Conservation (phyloP, 371 early-diverging fungal genomes). For the Mucor indicus region DNA sequence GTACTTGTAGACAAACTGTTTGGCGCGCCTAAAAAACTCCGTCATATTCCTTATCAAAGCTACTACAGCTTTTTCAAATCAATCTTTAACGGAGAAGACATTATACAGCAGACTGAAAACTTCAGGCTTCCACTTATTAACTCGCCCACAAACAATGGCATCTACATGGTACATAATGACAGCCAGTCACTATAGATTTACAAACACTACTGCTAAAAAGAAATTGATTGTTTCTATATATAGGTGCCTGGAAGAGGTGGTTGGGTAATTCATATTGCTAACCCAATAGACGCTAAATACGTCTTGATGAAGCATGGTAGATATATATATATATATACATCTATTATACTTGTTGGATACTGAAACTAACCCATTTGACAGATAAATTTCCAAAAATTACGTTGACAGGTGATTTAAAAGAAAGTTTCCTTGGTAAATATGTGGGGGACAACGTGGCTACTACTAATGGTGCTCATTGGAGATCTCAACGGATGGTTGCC, state of each 20-base stretch:
- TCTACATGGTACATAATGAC: constrained; percentile 11
- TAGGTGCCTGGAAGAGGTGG: constrained; percentile 2
- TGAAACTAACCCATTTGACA: background rate
- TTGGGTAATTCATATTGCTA: constrained; percentile 4
- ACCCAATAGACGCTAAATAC: constrained; percentile 2
- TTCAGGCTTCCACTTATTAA: background rate
- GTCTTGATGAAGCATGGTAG: constrained; percentile 6
- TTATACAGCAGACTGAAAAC: background rate
- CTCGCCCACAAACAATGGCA: background rate
- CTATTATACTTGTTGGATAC: background rate
- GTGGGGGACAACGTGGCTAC: background rate
- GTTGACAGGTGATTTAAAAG: too few species aligned
- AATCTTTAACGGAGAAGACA: background rate
- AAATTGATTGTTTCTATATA: background rate
- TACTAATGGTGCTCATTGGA: background rate
- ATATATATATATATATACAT: too few species aligned
- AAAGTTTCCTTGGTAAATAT: too few species aligned
- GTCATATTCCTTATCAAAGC: constrained; percentile 20
- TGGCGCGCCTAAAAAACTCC: constrained; percentile 16
- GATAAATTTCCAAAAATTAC: background rate
- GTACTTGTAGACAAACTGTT: too few species aligned
- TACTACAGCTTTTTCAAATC: background rate
- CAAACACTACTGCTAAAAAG: background rate
- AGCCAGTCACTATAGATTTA: background rate
- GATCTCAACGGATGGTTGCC: background rate